Evolutionary conservation across 2,329 filamentous ascomycete genomes (phyloP).

Genomic region (Penicillium polonicum): DNA sequence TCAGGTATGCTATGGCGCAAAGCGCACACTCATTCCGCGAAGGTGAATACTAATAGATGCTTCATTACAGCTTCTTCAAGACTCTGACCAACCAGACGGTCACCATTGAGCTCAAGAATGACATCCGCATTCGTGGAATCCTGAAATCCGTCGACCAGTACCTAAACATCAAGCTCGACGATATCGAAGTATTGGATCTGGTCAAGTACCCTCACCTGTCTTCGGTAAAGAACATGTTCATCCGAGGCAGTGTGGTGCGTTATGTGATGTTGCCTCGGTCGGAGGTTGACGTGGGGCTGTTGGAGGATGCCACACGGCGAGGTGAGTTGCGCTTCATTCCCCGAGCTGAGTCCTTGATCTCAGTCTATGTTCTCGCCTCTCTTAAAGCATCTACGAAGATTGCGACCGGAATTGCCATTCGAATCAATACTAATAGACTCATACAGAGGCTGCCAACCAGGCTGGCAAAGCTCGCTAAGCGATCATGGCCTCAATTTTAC

Average conservation of each 20-base stretch:
- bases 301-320: conserved; percentile 89
- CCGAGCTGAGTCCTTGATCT: background rate
- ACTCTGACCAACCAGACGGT: conserved; percentile 96
- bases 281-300: conserved; percentile 78
- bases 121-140: conserved; percentile 92
- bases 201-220: conserved; percentile 90
- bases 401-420: background rate
- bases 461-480: conserved; percentile 49
- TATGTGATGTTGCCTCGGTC: conserved; percentile 84
- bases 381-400: background rate
- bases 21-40: background rate
- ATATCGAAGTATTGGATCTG: conserved; percentile 89
- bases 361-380: background rate
- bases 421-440: conserved; percentile 11
- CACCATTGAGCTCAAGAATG: conserved; percentile 98
- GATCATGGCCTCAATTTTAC: conserved; percentile 16
- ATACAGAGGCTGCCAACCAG: conserved; percentile 51
- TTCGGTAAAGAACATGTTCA: conserved; percentile 93
- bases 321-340: conserved; percentile 51
- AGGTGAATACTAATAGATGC: background rate
- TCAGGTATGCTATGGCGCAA: conserved; percentile 42
- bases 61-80: conserved; percentile 84
- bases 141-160: conserved; percentile 98
- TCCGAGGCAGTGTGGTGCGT: conserved; percentile 85
- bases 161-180: conserved; percentile 97